Conservation (phyloP, 495 filamentous ascomycete genomes). For the Extremus antarcticus region DNA sequence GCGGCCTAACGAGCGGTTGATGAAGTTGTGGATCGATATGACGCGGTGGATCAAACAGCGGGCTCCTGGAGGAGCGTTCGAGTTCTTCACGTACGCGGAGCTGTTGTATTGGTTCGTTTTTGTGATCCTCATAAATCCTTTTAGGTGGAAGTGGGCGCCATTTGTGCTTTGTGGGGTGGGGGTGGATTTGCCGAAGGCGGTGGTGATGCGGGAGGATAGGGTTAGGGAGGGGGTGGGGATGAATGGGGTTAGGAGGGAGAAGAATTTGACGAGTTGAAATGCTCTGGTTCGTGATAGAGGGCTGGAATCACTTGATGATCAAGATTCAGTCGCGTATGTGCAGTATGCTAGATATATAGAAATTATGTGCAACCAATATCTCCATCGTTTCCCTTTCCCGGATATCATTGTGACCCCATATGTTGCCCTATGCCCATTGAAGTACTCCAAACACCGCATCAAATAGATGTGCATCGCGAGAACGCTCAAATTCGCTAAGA, state of each 20-base stretch:
- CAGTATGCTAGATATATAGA: neutral
- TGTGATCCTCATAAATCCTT: constrained; percentile 67
- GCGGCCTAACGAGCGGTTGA: constrained; percentile 56
- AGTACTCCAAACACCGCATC: too few relatives aligned
- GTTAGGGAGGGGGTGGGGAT: constrained; percentile 33
- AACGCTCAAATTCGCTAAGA: neutral
- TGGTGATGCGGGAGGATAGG: constrained; percentile 55
- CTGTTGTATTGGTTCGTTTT: constrained; percentile 79
- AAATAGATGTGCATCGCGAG: neutral
- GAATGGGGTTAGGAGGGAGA: neutral
- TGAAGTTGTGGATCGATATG: constrained; percentile 81
- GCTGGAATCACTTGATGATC: too few relatives aligned
- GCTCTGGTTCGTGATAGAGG: too few relatives aligned
- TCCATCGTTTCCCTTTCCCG: neutral
- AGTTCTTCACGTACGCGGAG: constrained; percentile 73
- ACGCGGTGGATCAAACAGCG: constrained; percentile 60
- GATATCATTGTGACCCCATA: too few relatives aligned
- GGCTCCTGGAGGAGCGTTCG: constrained; percentile 38
- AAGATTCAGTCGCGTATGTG: too few relatives aligned
- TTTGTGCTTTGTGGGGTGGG: constrained; percentile 76
- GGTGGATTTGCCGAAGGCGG: constrained; percentile 47
- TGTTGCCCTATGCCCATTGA: too few relatives aligned
- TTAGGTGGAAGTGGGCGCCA: constrained; percentile 68
- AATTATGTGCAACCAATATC: neutral
- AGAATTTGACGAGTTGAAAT: constrained; percentile 1